Evolutionary conservation across 148 eudicot species (phyloP).

Genomic region (Bassia scoparia): DNA sequence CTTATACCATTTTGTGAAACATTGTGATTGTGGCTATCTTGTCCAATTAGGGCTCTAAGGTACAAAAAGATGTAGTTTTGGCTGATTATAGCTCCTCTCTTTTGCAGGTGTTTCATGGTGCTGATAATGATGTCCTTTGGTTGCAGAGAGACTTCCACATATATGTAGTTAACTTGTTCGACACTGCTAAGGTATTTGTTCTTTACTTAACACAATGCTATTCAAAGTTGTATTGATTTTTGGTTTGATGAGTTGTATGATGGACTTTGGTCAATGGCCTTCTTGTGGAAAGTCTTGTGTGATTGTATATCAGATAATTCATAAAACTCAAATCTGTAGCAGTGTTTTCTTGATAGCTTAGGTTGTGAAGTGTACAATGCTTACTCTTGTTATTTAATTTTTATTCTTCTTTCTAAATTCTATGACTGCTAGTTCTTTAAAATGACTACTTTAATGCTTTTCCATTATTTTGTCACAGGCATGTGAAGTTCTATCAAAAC

Average conservation of each 20-base stretch:
- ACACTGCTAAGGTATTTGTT: conserved; percentile 81
- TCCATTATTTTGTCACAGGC: conserved; percentile 54
- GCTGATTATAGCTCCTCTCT: conserved; percentile 10
- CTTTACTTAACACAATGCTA: neutral
- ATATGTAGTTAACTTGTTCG: conserved; percentile 85
- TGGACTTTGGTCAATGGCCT: neutral
- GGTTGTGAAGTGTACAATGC: neutral
- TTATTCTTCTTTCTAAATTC: neutral
- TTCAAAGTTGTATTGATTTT: neutral
- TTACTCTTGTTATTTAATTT: neutral
- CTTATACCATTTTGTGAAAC: no score
- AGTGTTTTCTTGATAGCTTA: neutral
- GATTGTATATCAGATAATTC: neutral
- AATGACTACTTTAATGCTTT: conserved; percentile 7
- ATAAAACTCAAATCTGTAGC: neutral
- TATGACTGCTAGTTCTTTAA: neutral
- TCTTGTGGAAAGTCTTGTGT: neutral
- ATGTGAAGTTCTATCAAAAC: conserved; percentile 85
- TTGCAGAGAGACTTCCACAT: conserved; percentile 96
- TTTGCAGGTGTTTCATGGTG: conserved; percentile 91
- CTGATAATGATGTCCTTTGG: conserved; percentile 96
- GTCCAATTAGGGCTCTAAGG: neutral
- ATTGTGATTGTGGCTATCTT: neutral
- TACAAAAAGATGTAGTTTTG: neutral
- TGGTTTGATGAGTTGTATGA: neutral